phyloP scores from a whole-genome alignment of 1,284 basidiomycete genomes.

The Chalciporus sp. region DNA sequence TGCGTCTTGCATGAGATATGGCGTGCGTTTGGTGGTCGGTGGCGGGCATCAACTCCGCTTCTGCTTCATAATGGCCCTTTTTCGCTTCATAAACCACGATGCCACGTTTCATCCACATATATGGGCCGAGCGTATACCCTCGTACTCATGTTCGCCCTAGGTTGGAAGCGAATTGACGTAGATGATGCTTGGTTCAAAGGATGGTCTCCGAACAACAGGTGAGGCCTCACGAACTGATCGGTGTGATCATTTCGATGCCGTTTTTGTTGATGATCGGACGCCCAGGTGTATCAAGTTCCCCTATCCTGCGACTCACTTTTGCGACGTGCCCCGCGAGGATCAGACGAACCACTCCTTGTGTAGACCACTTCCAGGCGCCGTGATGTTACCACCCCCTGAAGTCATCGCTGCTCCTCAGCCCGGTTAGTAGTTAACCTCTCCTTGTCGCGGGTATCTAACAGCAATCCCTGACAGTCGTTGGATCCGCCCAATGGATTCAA shows the following conservation, averaged over 20 bases:
- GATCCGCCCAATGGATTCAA: slow-evolving; percentile 40
- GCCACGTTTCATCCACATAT: background rate
- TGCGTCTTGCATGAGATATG: slow-evolving; percentile 18
- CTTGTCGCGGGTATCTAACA: background rate
- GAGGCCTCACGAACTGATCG: slow-evolving; percentile 9
- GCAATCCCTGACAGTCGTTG: slow-evolving; percentile 36
- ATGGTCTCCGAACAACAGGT: slow-evolving; percentile 48
- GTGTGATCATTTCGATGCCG: slow-evolving; percentile 11
- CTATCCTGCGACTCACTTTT: slow-evolving; percentile 59
- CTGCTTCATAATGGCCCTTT: background rate
- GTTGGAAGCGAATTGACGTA: slow-evolving; percentile 64
- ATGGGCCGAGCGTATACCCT: background rate
- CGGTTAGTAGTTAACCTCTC: slow-evolving; percentile 27
- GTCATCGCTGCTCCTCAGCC: slow-evolving; percentile 25
- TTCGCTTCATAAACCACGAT: background rate
- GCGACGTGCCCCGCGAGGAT: slow-evolving; percentile 55
- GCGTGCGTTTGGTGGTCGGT: background rate
- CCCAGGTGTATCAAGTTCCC: slow-evolving; percentile 45
- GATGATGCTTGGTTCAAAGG: slow-evolving; percentile 55
- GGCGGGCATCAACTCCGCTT: background rate
- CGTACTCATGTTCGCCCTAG: slow-evolving; percentile 36
- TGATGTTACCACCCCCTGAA: slow-evolving; percentile 35
- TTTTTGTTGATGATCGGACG: slow-evolving; percentile 4
- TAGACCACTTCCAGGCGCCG: slow-evolving; percentile 51
- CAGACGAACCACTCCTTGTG: slow-evolving; percentile 56